A percentile compares a stretch with the other conserved stretches of the same genome.
phyloP scores from a whole-genome alignment of 2,329 filamentous ascomycete genomes.

The Ascocoryne sarcoides region DNA sequence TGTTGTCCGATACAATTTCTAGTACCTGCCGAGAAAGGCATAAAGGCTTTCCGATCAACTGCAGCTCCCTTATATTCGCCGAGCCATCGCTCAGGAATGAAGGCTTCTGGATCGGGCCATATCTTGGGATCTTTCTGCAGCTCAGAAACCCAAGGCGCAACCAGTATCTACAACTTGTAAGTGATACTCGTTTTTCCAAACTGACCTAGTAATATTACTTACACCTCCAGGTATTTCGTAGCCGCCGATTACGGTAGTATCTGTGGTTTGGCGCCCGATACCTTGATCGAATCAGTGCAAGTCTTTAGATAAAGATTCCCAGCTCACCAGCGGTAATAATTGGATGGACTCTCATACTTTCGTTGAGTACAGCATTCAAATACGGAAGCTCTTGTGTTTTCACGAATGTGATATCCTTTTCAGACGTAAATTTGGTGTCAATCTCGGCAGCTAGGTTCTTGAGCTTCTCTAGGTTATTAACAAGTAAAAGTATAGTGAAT shows the following conservation, averaged over 20 bases:
- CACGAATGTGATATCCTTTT: constrained; percentile 11
- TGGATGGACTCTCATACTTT: constrained; percentile 16
- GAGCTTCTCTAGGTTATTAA: constrained; percentile 37
- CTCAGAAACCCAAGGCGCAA: constrained; percentile 7
- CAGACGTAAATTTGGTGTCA: no score
- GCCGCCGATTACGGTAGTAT: constrained; percentile 8
- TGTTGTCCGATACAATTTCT: constrained; percentile 28
- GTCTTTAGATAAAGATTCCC: constrained; percentile 2
- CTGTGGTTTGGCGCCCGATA: constrained; percentile 8
- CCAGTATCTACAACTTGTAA: not conserved
- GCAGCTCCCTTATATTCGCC: no score
- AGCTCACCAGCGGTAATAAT: constrained; percentile 8
- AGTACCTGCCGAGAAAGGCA: constrained; percentile 25
- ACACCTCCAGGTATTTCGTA: constrained; percentile 15
- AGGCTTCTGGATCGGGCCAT: constrained; percentile 14
- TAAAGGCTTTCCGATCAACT: constrained; percentile 19
- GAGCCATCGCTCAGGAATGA: constrained; percentile 18
- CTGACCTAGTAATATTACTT: no score
- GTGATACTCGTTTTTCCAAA: no score
- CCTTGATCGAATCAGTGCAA: constrained; percentile 7
- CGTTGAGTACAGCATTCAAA: constrained; percentile 16
- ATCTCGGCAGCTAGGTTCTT: constrained; percentile 36
- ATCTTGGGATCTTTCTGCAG: constrained; percentile 5
- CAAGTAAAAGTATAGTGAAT: constrained; percentile 31
- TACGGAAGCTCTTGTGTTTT: constrained; percentile 16